Percentiles rank a stretch among this genome's conserved stretches.
Evolutionary conservation across 1,284 basidiomycete genomes (phyloP).

Genomic region (Chalciporus sp.): DNA sequence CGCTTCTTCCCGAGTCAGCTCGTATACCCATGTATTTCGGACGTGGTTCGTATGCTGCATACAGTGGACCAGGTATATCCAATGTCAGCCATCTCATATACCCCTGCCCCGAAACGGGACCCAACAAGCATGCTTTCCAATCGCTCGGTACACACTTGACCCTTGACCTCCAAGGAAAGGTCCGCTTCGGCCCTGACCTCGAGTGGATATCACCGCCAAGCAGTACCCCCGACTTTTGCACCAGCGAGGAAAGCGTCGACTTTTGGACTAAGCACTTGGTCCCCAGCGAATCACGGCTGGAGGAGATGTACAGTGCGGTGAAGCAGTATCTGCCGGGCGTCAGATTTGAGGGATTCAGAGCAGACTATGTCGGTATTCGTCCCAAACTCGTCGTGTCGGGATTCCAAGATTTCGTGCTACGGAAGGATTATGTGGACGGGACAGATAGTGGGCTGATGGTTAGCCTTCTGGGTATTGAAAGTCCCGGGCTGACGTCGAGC

Average conservation of each 20-base stretch:
- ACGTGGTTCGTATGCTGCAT: conserved; percentile 86
- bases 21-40: conserved; percentile 75
- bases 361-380: conserved; percentile 92
- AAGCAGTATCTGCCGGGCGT: conserved; percentile 78
- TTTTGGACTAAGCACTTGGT: conserved; percentile 78
- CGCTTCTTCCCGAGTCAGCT: conserved; percentile 57
- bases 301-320: conserved; percentile 70
- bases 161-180: conserved; percentile 83
- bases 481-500: conserved; percentile 74
- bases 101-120: conserved; percentile 76
- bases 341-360: conserved; percentile 62
- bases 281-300: conserved; percentile 65
- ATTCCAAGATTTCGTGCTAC: conserved; percentile 86
- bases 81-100: conserved; percentile 83
- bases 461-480: conserved; percentile 77
- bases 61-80: conserved; percentile 74
- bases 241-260: conserved; percentile 54
- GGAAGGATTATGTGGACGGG: conserved; percentile 50
- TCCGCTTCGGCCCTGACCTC: conserved; percentile 93
- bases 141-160: conserved; percentile 92
- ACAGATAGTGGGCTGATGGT: conserved; percentile 55
- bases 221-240: conserved; percentile 32
- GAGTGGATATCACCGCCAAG: conserved; percentile 76
- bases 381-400: conserved; percentile 86
- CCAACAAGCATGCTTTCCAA: conserved; percentile 63